Evolutionary conservation across 1,284 basidiomycete species (phyloP), one percentile per base, ranked within the genome.

Genomic region (Salmacisia buchloeana): DNA sequence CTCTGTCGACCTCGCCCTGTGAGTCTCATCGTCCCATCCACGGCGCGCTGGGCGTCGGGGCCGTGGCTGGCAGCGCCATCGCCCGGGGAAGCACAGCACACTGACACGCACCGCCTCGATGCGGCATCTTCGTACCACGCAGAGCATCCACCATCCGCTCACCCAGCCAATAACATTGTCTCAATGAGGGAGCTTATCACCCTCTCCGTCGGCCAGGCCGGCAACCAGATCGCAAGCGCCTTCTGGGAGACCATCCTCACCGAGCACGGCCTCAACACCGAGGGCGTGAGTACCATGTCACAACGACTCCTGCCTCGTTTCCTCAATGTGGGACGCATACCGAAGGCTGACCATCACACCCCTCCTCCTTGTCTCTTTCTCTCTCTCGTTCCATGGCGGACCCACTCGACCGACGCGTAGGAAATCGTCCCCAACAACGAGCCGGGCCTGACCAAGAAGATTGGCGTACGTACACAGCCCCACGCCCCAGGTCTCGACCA

Each of bases 181-280:
- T 39, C 31, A 38, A 58, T 41, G 35, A 58, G 34, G 34, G 58
- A 59, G 38, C 38, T 56, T 27, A 68, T 70, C 46, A 73, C 67
- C 54, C 68, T 76, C 65, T 67, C 70, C 64, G 67, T 71, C 43
- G 72, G 73, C 61, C 77, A 88, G 85, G 88, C 87, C 43, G 85
- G 85, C 66, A 88, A 87, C 80, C 88, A 92, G 65, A 74, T 79
- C 63, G 69, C 70, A 13, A 70, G 70, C 5, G 68, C 75, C 15
- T 80, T 80, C 68, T 80, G 78, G 79, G 74, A 80, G 57, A 66
- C 66, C 21, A 73, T 80, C 36, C 67, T 79, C 21, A 61, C 66
- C 45, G 80, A 81, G 60, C 80, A 81, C 59, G 80, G 80, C 2
- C 68, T 81, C 23, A 68, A 74, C 31, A 60, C 72, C 18, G 70